phyloP scores from a whole-genome alignment of 1,139 yeast species.

The Hemisphaericaspora subhashii region DNA sequence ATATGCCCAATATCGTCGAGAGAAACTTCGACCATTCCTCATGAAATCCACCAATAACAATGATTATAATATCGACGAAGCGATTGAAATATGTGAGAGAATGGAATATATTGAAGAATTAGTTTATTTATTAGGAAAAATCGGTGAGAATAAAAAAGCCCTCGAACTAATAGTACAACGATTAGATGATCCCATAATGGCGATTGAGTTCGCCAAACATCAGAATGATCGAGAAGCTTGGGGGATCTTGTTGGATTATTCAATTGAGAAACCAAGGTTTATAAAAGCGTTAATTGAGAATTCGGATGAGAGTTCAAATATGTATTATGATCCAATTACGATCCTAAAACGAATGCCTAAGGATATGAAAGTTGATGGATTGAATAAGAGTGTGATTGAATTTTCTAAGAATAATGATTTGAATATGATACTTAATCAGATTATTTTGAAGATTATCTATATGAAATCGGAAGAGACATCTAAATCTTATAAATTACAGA shows the following conservation, averaged over 20 bases:
- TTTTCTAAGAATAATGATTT: constrained; percentile 68
- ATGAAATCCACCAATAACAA: constrained; percentile 36
- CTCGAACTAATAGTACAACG: constrained; percentile 73
- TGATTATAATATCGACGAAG: constrained; percentile 68
- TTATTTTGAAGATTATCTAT: constrained; percentile 62
- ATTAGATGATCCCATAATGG: constrained; percentile 74
- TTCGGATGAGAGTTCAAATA: constrained; percentile 54
- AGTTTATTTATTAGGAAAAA: constrained; percentile 77
- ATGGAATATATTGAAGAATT: constrained; percentile 61
- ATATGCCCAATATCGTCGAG: constrained; percentile 60
- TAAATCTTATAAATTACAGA: constrained; percentile 30
- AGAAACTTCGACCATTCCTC: constrained; percentile 53
- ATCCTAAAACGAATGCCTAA: constrained; percentile 67
- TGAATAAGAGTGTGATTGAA: constrained; percentile 59
- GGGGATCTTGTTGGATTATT: constrained; percentile 70
- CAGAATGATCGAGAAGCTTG: constrained; percentile 77
- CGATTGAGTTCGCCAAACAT: constrained; percentile 75
- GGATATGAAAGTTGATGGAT: constrained; percentile 61
- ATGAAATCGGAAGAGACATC: constrained; percentile 55
- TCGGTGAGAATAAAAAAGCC: constrained; percentile 80
- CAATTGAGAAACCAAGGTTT: constrained; percentile 71
- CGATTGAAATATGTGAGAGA: constrained; percentile 62
- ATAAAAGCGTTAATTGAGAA: constrained; percentile 71
- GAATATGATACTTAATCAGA: constrained; percentile 55
- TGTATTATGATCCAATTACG: constrained; percentile 63